A percentile compares a stretch with the other conserved stretches of the same genome.
Evolutionary conservation across 768 basidiomycete species (phyloP).

Genomic region (Plicaturopsis crispa): DNA sequence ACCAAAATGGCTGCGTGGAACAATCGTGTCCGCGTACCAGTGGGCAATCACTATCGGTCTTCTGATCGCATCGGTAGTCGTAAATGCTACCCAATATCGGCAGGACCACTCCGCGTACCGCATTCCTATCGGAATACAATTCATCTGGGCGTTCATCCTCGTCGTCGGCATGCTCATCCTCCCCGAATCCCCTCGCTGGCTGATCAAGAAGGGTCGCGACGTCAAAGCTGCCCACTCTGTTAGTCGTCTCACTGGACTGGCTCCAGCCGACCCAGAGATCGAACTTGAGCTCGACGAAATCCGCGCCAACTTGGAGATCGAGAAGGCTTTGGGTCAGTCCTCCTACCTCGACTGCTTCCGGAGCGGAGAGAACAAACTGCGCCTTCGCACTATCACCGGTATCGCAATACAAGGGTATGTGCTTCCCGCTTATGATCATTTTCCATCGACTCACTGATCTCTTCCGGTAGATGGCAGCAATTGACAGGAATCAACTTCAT

Average conservation of each 20-base stretch:
- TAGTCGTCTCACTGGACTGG: conserved; percentile 51
- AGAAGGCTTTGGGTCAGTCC: not conserved
- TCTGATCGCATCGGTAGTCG: conserved; percentile 61
- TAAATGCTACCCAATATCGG: conserved; percentile 54
- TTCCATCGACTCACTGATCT: too few species aligned
- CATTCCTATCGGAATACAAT: conserved; percentile 73
- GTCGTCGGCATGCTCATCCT: conserved; percentile 63
- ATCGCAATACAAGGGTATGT: conserved; percentile 77
- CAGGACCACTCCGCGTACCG: conserved; percentile 45
- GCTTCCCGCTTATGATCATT: too few species aligned
- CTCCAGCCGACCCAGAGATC: conserved; percentile 42
- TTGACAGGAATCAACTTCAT: conserved; percentile 71
- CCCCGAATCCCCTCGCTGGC: conserved; percentile 77
- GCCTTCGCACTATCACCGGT: conserved; percentile 74
- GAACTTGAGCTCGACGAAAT: conserved; percentile 34
- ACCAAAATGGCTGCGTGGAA: conserved; percentile 72
- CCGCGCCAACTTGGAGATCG: not conserved
- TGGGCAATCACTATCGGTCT: conserved; percentile 75
- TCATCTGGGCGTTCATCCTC: conserved; percentile 72
- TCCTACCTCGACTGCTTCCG: conserved; percentile 4
- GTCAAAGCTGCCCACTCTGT: conserved; percentile 52
- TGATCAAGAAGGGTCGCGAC: conserved; percentile 59
- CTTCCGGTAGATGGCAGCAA: conserved; percentile 72
- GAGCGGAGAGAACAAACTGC: conserved; percentile 40
- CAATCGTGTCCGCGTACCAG: conserved; percentile 62